These are phyloP conservation scores for Serendipita indica DNA, from an alignment of 768 basidiomycete species.

Conservation along the genomic window DNA sequence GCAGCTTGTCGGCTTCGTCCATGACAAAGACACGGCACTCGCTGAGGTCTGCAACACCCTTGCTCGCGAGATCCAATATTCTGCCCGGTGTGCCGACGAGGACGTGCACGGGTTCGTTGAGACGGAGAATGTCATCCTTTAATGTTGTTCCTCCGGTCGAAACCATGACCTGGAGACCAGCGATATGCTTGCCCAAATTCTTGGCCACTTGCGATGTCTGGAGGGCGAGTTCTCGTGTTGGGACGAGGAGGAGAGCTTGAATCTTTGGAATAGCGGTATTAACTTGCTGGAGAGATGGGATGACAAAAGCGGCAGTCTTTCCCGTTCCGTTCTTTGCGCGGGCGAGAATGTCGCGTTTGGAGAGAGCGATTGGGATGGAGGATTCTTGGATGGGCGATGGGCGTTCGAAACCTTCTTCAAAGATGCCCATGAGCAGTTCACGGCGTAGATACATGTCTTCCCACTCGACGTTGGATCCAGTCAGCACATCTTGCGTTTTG, in stretches of 20 bases:
- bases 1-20: conserved; percentile 98
- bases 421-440: conserved; percentile 98
- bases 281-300: conserved; percentile 88
- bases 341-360: conserved; percentile 85
- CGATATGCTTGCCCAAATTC: conserved; percentile 87
- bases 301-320: conserved; percentile 98
- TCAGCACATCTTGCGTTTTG: conserved; percentile 86
- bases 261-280: conserved; percentile 75
- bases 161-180: conserved; percentile 88
- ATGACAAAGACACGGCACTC: conserved; percentile 95
- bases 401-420: conserved; percentile 92
- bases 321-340: conserved; percentile 96
- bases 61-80: conserved; percentile 87
- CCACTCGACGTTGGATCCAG: conserved; percentile 86
- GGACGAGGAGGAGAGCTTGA: conserved; percentile 91
- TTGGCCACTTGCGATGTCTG: conserved; percentile 99
- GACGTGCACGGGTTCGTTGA: conserved; percentile 83
- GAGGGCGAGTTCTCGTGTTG: conserved; percentile 94
- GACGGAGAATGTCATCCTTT: conserved; percentile 91
- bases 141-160: conserved; percentile 97
- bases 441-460: conserved; percentile 87
- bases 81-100: conserved; percentile 95
- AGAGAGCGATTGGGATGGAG: conserved; percentile 88
- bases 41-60: conserved; percentile 83
- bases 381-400: conserved; percentile 99